These are phyloP conservation scores for Dentipellis sp. DNA, from an alignment of 768 basidiomycete genomes.

Conservation along the genomic window DNA sequence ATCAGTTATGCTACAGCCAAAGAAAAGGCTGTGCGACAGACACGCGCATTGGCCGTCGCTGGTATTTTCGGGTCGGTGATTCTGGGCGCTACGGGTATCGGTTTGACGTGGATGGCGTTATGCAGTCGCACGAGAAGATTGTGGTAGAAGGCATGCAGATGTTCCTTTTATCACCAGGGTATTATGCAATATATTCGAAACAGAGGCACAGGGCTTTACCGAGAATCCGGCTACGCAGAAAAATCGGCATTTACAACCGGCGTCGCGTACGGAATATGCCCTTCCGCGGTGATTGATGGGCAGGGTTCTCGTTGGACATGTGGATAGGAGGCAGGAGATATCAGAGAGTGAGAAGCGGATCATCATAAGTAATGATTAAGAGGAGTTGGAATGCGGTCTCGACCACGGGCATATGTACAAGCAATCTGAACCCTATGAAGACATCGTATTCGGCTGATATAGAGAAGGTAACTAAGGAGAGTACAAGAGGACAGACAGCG, in stretches of 20 bases:
- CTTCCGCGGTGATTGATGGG: conserved; percentile 12
- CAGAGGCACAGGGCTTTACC: conserved; percentile 5
- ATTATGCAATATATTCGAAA: background rate
- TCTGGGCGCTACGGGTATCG: conserved; percentile 5
- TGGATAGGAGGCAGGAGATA: conserved; percentile 2
- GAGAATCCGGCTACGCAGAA: conserved; percentile 10
- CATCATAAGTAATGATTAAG: conserved; percentile 5
- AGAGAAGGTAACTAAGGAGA: conserved; percentile 7
- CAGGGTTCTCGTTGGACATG: background rate
- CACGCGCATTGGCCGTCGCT: conserved; percentile 42
- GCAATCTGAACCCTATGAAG: conserved; percentile 15
- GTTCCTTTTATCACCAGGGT: conserved; percentile 4
- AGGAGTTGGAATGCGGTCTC: conserved; percentile 6
- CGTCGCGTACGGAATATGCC: conserved; percentile 4
- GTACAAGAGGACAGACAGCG: background rate
- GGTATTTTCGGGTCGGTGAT: conserved; percentile 23
- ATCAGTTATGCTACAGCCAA: conserved; percentile 81
- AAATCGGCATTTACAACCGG: conserved; percentile 10
- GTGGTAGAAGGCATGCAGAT: conserved; percentile 10
- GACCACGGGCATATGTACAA: conserved; percentile 11
- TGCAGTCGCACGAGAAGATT: conserved; percentile 11
- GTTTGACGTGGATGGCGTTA: conserved; percentile 14
- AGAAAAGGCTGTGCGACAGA: conserved; percentile 61
- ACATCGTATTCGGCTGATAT: conserved; percentile 16
- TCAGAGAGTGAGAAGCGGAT: background rate